phyloP scores from a whole-genome alignment of 2,329 filamentous ascomycete species.

The Hypoxylon sp. region DNA sequence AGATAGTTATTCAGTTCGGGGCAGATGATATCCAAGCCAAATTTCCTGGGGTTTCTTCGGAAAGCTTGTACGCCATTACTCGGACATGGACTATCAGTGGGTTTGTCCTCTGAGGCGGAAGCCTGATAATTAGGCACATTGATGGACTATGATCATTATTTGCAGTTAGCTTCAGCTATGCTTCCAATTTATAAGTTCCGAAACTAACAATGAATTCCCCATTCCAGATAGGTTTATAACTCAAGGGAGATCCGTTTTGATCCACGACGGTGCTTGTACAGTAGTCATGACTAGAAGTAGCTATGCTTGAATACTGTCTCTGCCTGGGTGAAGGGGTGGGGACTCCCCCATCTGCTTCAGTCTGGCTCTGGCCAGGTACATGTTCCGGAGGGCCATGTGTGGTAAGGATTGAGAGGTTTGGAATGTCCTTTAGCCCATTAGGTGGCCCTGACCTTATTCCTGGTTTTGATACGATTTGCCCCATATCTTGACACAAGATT shows the following conservation, averaged over 20 bases:
- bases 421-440: background rate
- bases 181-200: too few relatives aligned
- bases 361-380: background rate
- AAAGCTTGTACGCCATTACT: background rate
- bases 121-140: background rate
- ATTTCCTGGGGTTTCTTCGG: slow-evolving; percentile 3
- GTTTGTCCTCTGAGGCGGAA: background rate
- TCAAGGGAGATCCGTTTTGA: background rate
- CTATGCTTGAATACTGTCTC: background rate
- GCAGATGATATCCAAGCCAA: slow-evolving; percentile 1
- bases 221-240: too few relatives aligned
- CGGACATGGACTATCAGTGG: background rate
- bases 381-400: background rate
- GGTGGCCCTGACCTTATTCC: background rate
- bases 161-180: background rate
- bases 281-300: slow-evolving; percentile 1
- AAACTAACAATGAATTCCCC: too few relatives aligned
- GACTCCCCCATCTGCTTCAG: background rate
- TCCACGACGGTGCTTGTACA: slow-evolving; percentile 1
- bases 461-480: background rate
- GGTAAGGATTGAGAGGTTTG: background rate
- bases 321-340: background rate
- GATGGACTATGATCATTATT: background rate
- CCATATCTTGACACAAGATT: background rate
- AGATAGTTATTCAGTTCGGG: slow-evolving; percentile 1